Percentiles rank a stretch among this genome's conserved stretches.
These are phyloP conservation scores for Paragyromitra xinjiangensis DNA, from an alignment of 495 filamentous ascomycete species.

Conservation along the genomic window DNA sequence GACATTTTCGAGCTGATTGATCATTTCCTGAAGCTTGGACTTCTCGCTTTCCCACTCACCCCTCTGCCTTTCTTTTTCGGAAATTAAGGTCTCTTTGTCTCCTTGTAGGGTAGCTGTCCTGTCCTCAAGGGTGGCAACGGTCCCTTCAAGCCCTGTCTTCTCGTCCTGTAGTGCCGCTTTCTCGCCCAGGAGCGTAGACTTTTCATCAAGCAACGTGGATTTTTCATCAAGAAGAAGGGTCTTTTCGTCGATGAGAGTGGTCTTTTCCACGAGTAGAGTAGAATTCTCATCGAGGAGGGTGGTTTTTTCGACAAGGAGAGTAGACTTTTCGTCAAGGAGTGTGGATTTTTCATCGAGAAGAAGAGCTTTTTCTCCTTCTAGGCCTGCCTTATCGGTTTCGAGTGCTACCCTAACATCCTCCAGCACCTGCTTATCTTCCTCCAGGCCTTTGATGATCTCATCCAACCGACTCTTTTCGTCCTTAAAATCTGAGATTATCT, in stretches of 20 bases:
- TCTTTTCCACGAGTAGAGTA: slow-evolving; percentile 51
- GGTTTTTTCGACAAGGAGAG: slow-evolving; percentile 30
- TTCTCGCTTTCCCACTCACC: slow-evolving; percentile 64
- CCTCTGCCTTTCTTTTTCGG: slow-evolving; percentile 61
- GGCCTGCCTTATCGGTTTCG: slow-evolving; percentile 57
- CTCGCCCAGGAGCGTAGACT: slow-evolving; percentile 59
- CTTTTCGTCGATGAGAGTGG: slow-evolving; percentile 56
- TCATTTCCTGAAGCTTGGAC: slow-evolving; percentile 62
- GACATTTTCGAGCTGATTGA: slow-evolving; percentile 64
- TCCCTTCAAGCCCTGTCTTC: slow-evolving; percentile 45
- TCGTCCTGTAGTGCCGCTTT: slow-evolving; percentile 49
- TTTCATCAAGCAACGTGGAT: slow-evolving; percentile 55
- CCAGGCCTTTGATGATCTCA: slow-evolving; percentile 47
- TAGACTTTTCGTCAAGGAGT: slow-evolving; percentile 34
- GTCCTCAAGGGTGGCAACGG: slow-evolving; percentile 48
- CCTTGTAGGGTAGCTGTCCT: slow-evolving; percentile 47
- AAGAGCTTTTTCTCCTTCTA: slow-evolving; percentile 58
- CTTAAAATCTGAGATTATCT: slow-evolving; percentile 52
- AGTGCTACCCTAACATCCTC: slow-evolving; percentile 59
- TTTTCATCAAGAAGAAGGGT: slow-evolving; percentile 56
- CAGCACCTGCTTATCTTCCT: slow-evolving; percentile 46
- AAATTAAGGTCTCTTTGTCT: slow-evolving; percentile 48
- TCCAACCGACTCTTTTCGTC: slow-evolving; percentile 52
- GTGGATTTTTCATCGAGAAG: slow-evolving; percentile 33
- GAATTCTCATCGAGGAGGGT: slow-evolving; percentile 30